Conservation (phyloP, 805 yeast genomes). For the Yamadazyma paraphyllophila region DNA sequence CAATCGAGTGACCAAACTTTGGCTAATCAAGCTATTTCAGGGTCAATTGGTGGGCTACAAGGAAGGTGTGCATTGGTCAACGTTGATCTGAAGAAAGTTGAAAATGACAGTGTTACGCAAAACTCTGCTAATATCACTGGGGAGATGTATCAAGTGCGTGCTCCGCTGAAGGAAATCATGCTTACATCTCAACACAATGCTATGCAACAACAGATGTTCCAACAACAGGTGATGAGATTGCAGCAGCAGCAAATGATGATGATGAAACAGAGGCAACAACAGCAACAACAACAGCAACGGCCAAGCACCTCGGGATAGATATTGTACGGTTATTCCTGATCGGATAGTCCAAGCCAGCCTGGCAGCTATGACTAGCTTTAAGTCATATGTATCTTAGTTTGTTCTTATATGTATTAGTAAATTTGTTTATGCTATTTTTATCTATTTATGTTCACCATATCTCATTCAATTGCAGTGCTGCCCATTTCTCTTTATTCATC, state of each 20-base stretch:
- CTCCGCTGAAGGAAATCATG: slow-evolving; percentile 44
- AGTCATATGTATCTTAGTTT: neutral
- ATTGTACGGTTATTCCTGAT: neutral
- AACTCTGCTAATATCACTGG: slow-evolving; percentile 61
- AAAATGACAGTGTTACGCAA: slow-evolving; percentile 31
- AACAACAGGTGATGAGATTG: slow-evolving; percentile 39
- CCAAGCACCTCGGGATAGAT: neutral
- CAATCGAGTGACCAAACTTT: slow-evolving; percentile 34
- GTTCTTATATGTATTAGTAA: slow-evolving; percentile 3
- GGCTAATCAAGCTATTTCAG: slow-evolving; percentile 47
- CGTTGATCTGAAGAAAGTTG: slow-evolving; percentile 43
- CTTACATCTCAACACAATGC: slow-evolving; percentile 42
- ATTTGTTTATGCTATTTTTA: neutral
- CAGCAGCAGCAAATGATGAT: slow-evolving; percentile 36
- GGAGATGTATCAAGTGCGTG: slow-evolving; percentile 45
- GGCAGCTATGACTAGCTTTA: neutral
- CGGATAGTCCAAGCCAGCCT: no score
- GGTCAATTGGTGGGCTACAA: slow-evolving; percentile 67
- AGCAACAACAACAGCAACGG: slow-evolving; percentile 3
- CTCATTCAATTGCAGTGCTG: neutral
- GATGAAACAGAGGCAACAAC: slow-evolving; percentile 29
- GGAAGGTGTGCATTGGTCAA: slow-evolving; percentile 79
- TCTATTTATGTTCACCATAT: neutral
- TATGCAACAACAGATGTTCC: slow-evolving; percentile 44
- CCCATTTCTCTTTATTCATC: slow-evolving; percentile 49